Conservation (phyloP, 768 basidiomycete genomes). For the Auricularia heimuer region DNA sequence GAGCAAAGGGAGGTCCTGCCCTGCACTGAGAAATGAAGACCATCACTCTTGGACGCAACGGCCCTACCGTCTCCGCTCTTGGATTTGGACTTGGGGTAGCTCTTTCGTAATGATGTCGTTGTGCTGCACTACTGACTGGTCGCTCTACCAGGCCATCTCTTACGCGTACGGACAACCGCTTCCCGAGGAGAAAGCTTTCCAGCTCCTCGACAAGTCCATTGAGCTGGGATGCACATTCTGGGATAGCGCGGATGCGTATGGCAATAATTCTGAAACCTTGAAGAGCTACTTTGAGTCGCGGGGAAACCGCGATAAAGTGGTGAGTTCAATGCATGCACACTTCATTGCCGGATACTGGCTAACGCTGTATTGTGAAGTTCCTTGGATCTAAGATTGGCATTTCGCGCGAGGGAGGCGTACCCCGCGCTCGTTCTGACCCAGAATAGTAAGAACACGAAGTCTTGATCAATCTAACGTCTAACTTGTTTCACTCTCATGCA, state of each 20-base stretch:
- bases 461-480: no score
- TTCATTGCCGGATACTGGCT: no score
- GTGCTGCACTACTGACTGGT: background rate
- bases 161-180: background rate
- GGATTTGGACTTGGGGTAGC: conserved; percentile 13
- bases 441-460: no score
- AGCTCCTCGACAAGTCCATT: background rate
- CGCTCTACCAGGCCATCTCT: background rate
- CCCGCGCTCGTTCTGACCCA: no score
- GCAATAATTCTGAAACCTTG: background rate
- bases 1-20: no score
- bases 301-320: background rate
- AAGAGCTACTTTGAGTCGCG: background rate
- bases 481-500: background rate
- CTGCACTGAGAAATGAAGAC: conserved; percentile 2
- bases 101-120: background rate
- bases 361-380: no score
- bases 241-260: conserved; percentile 2
- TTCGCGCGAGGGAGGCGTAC: no score
- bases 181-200: conserved; percentile 11
- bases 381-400: no score
- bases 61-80: conserved; percentile 20
- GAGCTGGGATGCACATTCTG: conserved; percentile 4
- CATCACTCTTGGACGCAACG: conserved; percentile 18
- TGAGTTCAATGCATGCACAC: background rate